phyloP scores from a whole-genome alignment of 2,329 filamentous ascomycete species.

The Fusarium miscanthi region DNA sequence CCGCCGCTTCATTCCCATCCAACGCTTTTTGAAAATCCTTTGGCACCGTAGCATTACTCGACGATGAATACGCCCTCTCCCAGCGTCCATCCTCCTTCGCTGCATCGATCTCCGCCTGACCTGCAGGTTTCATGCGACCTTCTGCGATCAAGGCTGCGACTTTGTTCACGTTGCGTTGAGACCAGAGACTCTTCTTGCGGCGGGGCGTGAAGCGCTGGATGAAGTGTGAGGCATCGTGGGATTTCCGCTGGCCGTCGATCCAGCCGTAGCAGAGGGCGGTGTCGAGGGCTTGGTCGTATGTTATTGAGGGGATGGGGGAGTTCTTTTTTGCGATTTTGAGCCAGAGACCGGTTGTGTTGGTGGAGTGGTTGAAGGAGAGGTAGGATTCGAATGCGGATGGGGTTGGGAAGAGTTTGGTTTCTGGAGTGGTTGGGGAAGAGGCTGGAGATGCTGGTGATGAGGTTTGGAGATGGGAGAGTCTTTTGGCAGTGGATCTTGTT shows the following conservation, averaged over 20 bases:
- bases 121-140: slow-evolving; percentile 61
- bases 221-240: slow-evolving; percentile 59
- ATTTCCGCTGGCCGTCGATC: slow-evolving; percentile 68
- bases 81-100: slow-evolving; percentile 69
- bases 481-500: slow-evolving; percentile 32
- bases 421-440: background rate
- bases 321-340: slow-evolving; percentile 62
- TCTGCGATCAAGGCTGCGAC: slow-evolving; percentile 57
- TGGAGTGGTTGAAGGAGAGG: slow-evolving; percentile 25
- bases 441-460: fast-evolving
- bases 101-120: slow-evolving; percentile 62
- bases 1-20: slow-evolving; percentile 49
- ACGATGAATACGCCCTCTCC: slow-evolving; percentile 66
- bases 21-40: slow-evolving; percentile 61
- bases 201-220: slow-evolving; percentile 69
- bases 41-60: slow-evolving; percentile 59
- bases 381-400: slow-evolving; percentile 31
- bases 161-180: slow-evolving; percentile 67
- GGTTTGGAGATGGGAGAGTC: background rate
- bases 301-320: slow-evolving; percentile 56
- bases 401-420: slow-evolving; percentile 29
- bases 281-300: slow-evolving; percentile 64
- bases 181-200: slow-evolving; percentile 66
- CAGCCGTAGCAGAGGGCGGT: slow-evolving; percentile 70
- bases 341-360: slow-evolving; percentile 54